Conservation (phyloP, 441 rosid genomes). For the Pelargonium australe region DNA sequence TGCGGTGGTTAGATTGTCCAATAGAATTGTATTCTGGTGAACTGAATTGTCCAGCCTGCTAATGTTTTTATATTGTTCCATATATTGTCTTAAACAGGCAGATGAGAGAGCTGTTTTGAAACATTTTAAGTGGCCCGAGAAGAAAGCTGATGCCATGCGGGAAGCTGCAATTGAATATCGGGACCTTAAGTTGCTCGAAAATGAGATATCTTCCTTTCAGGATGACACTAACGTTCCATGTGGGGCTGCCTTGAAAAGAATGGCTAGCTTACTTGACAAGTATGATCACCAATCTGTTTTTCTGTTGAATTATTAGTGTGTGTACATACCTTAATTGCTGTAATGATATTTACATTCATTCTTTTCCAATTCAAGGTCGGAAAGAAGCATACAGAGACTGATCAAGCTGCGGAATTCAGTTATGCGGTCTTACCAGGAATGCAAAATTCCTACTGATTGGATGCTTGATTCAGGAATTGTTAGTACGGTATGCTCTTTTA, state of each 20-base stretch:
- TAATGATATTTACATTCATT: constrained; percentile 12
- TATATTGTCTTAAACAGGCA: constrained; percentile 39
- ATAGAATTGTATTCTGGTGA: constrained; percentile 1
- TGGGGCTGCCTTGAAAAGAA: constrained; percentile 63
- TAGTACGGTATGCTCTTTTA: constrained; percentile 37
- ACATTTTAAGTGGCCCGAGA: constrained; percentile 96
- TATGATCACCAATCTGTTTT: constrained; percentile 21
- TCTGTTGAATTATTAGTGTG: constrained; percentile 7
- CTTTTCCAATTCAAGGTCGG: constrained; percentile 45
- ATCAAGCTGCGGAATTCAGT: constrained; percentile 51
- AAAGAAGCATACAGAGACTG: constrained; percentile 58
- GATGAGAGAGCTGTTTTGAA: constrained; percentile 87
- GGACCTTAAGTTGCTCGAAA: constrained; percentile 58
- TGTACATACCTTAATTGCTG: neutral
- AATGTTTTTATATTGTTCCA: constrained; percentile 1
- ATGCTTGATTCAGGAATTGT: constrained; percentile 80
- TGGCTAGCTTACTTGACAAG: constrained; percentile 76
- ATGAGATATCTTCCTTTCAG: constrained; percentile 48
- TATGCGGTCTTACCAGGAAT: constrained; percentile 52
- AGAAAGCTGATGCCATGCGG: constrained; percentile 79
- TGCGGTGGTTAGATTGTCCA: neutral
- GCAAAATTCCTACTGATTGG: constrained; percentile 74
- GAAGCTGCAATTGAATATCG: constrained; percentile 89
- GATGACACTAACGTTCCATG: constrained; percentile 53
- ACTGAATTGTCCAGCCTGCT: neutral